Evolutionary conservation across 23 red algal genomes (phyloP), one percentile per base, ranked within the genome.

Genomic region (Pyropia haitanensis): DNA sequence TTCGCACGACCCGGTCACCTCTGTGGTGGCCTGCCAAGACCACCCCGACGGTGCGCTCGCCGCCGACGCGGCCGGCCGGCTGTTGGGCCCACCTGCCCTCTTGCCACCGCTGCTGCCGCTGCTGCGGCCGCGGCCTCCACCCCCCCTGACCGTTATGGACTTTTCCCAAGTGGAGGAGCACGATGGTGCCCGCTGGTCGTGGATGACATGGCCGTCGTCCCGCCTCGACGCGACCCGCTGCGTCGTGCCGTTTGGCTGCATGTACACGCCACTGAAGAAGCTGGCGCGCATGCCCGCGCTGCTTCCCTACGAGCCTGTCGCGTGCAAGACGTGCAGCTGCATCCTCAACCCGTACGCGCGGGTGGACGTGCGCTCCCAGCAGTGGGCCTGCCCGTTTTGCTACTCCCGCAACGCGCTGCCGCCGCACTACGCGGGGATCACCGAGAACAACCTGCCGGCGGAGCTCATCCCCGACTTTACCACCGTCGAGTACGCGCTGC

Each of bases 401-500:
- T 75, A 81, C 19, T 67, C 88, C n/a, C 78, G 93, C 26, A 97
- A 90, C 55, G 54, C 70, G 59, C 69, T 97, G 21, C 93, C 93
- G 55, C 85, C 93, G 18, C 87, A 90, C 51, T 97, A 97, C 70
- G 71, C 93, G 7, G 80, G 78, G 46, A 97, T 90, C 17, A 67
- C 93, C n/a, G 81, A 97, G 49, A 68, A 34, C 10, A 83, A 88
- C 53, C 15, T 97, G 19, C 93, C 93, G 5, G 59, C 80, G 49
- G 93, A 97, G 72, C 93, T 90, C 16, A 85, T 97, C 15, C 91
- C 91, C 12, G 76, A 96, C 18, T 97, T 85, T 71, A 97, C 93
- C 14, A 84, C 79, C 14, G 87, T 97, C 22, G 93, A 97, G 62
- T 97, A 97, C 46, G 34, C 68, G 27, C 54, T 90, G 49, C 82